Evolutionary conservation across 1,139 yeast species (phyloP).

Genomic region (Saccharomyces hybrid): DNA sequence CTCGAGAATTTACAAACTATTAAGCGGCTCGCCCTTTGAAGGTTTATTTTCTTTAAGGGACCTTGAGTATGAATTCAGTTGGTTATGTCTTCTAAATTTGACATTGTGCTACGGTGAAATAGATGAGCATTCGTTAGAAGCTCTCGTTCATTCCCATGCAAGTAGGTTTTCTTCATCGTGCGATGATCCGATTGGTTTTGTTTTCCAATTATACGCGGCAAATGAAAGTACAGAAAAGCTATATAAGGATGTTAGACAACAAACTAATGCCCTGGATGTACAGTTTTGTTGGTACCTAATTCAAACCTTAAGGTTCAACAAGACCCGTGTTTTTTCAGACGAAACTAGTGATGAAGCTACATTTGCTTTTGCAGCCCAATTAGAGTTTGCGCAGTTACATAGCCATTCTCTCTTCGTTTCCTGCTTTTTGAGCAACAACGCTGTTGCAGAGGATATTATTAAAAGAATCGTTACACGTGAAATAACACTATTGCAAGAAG

Average conservation of each 20-base stretch:
- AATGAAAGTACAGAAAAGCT: conserved; percentile 28
- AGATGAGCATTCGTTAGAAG: conserved; percentile 34
- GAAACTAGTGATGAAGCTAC: conserved; percentile 37
- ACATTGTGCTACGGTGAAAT: conserved; percentile 53
- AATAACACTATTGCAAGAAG: conserved; percentile 36
- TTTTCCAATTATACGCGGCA: conserved; percentile 40
- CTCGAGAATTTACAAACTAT: conserved; percentile 52
- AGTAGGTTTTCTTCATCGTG: conserved; percentile 27
- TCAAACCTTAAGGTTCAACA: conserved; percentile 36
- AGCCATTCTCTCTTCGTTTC: conserved; percentile 56
- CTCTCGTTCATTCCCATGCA: conserved; percentile 27
- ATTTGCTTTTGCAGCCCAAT: conserved; percentile 45
- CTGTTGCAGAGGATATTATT: conserved; percentile 36
- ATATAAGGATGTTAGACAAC: conserved; percentile 18
- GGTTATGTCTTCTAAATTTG: conserved; percentile 59
- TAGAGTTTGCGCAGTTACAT: conserved; percentile 44
- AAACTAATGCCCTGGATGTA: conserved; percentile 26
- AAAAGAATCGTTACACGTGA: conserved; percentile 43
- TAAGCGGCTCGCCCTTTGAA: conserved; percentile 48
- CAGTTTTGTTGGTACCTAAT: conserved; percentile 51
- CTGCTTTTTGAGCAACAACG: conserved; percentile 45
- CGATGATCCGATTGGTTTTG: conserved; percentile 30
- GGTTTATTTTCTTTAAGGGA: conserved; percentile 22
- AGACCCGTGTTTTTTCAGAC: conserved; percentile 31
- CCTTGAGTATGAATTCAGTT: conserved; percentile 45